Base-by-base conservation (phyloP, 2,329 filamentous ascomycete species). In the Colletotrichum siamense region DNA sequence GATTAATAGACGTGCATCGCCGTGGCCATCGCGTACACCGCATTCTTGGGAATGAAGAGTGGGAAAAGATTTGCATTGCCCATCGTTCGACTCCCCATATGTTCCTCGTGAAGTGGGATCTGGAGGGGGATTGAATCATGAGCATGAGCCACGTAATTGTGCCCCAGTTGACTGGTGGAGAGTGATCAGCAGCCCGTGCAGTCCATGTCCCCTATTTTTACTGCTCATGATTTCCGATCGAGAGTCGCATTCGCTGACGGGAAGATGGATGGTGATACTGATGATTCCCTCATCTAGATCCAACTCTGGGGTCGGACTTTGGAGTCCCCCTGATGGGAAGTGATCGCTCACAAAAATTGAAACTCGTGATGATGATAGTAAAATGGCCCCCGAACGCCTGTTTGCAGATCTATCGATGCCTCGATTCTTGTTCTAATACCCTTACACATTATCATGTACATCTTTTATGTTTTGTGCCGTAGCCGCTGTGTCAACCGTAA, bases 161-260 rank as follows among this genome's bases (percentile, higher is more conserved):
- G 49, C 39, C 34, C 52, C 68, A 52, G 34, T 34, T 4, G 3
- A 16, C 39, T 36, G 16, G 72, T 66, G 72, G 52, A 52, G 61
- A 66, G 66, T 15, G 68, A 71, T 71, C 62, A 36, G 24, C 72
- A 75, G 72, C 28, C 68, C 52, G 72, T 75, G 72, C 72, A 66
- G 36, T 10, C 30, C 32, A 15, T 59, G 44, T 67, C 62, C 28
- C 34, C n/a, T 39, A 22, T 57, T 24, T 39, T 49, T 9, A 22
- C 13, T 69, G 24, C 18, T 34, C 32, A 39, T 39, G 34, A 22
- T 44, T 52, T 32, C 57, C 55, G 69, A 72, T 75, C 55, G 24
- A 57, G 15, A 30, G 62, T 73, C 34, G 55, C 18, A 28, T 36
- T 59, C 15, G 32, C n/a, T 22, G 2, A n/a, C 24, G 63, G 44